Conservation (phyloP, 1,284 basidiomycete species). For the Cryptococcus deneoformans region DNA sequence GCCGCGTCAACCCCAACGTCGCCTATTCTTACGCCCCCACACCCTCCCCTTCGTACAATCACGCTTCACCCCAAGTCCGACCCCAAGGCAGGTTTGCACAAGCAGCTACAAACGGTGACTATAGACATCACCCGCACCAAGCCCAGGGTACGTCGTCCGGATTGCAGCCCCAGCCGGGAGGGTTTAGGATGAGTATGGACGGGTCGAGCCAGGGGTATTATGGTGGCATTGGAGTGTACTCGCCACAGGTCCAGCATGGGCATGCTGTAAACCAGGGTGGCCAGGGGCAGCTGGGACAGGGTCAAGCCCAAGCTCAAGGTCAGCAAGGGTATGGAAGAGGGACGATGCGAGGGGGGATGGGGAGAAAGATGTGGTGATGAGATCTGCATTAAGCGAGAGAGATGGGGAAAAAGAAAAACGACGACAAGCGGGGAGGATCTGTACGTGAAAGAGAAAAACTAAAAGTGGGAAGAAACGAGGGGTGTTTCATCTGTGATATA, state of each 20-base stretch:
- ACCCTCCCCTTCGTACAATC: neutral
- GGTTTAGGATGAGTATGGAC: neutral
- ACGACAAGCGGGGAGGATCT: too few relatives aligned
- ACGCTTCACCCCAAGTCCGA: neutral
- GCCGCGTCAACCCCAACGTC: neutral
- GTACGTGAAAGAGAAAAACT: neutral
- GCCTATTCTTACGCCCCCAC: neutral
- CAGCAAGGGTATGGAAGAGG: neutral
- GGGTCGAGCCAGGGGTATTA: slow-evolving; percentile 4
- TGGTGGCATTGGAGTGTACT: slow-evolving; percentile 4
- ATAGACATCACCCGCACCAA: neutral
- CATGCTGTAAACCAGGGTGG: neutral
- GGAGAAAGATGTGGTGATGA: neutral
- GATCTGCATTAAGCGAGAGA: neutral
- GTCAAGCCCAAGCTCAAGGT: neutral
- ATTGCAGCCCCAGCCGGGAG: neutral
- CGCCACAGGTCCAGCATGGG: neutral
- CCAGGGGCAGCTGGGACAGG: neutral
- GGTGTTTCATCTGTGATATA: too few relatives aligned
- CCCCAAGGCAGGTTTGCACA: slow-evolving; percentile 5
- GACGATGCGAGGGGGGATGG: neutral
- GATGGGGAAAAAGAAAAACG: neutral
- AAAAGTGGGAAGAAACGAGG: too few relatives aligned
- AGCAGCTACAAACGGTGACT: slow-evolving; percentile 2
- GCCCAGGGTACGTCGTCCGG: neutral